Evolutionary conservation across 805 yeast species (phyloP), one percentile per base, ranked within the genome.

Genomic region (Wickerhamomyces bisporus): DNA sequence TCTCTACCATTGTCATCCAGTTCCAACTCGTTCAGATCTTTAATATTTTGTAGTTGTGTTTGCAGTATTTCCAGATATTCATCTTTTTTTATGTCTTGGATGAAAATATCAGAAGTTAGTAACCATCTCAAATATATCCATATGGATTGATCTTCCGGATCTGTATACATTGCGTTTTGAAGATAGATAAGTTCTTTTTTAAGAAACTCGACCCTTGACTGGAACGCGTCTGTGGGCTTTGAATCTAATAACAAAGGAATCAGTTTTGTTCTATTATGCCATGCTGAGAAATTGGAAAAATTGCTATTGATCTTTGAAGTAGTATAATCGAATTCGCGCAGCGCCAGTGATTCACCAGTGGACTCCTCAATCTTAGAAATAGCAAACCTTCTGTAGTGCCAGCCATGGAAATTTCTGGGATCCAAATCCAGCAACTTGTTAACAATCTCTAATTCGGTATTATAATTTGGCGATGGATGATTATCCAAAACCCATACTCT

Each of bases 121-220:
- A 91, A 65, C 98, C 98, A 93, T 36, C 79, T 74, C 41, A 86
- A 69, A 55, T 89, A 93, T 2, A 84, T 70, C 97, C 98, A 93
- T 0, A 86, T 83, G 0, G 96, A 85, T 31, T 94, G 89, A 55
- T 93, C 98, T 37, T 86, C 91, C 0, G 95, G 89, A 57, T 93
- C 98, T 48, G 95, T 86, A 54, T 80, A 86, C 62, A 87, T 77
- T 0, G 98, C 98, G 21, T 86, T 81, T 42, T 79, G 81, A 26
- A 88, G 70, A 47, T 83, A 70, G 3, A 71, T 71, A 30, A 88
- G 60, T 57, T 93, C 98, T 15, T 66, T 61, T 0, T 43, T 41
- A 6, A 86, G 55, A 35, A 79, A 67, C 0, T 48, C 43, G 20
- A 50, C 32, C 9, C 48, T 47, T 38, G 70, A 69, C 3, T 60